Base-by-base conservation (phyloP, 257 asterid species). In the Thymus mandschuricus region DNA sequence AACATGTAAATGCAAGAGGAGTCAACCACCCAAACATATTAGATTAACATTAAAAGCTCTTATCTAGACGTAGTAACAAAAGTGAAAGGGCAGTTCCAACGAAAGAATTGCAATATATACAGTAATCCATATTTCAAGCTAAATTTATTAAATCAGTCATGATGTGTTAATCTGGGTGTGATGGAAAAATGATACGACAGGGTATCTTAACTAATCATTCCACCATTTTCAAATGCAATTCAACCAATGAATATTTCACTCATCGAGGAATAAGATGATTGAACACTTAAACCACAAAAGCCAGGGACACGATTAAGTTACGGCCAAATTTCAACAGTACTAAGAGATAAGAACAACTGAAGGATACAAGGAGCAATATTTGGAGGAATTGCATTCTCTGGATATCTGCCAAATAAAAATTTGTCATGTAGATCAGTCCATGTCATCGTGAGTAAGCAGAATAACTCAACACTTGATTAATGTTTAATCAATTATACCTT, bases 291-390 rank as follows among this genome's bases (percentile, higher is more conserved):
- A 52, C 65, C 66, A 60, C 21, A 70, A 56, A 30, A 70, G 68
- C 43, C 61, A 48, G 52, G 56, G 3, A 10, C 30, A 73, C n/a
- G 41, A 3, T 34, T 46, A 7, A 57, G 40, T 69, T 56, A 27
- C 75, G 54, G 57, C 49, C 64, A 75, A 79, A 40, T 11, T 12
- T 78, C 52, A 38, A 74, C 55, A 40, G 38, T 65, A 60, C 13
- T 68, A 27, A 38, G 21, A 61, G 27, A 43, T 46, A 11, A 40
- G 69, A 43, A 62, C 57, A 54, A 57, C 33, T 64, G 55, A 85
- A 89, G 98, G 98, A 92, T 92, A 92, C 98, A 83, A 70, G 95
- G 96, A 71, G 88, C 95, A 64, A 94, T 84, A 84, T 87, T 89
- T 66, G 95, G 93, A 65, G 99, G 99, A 77, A 89, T 76, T 31